phyloP scores from a whole-genome alignment of 108 stramenopile genomes.

The Poteriospumella lacustris region DNA sequence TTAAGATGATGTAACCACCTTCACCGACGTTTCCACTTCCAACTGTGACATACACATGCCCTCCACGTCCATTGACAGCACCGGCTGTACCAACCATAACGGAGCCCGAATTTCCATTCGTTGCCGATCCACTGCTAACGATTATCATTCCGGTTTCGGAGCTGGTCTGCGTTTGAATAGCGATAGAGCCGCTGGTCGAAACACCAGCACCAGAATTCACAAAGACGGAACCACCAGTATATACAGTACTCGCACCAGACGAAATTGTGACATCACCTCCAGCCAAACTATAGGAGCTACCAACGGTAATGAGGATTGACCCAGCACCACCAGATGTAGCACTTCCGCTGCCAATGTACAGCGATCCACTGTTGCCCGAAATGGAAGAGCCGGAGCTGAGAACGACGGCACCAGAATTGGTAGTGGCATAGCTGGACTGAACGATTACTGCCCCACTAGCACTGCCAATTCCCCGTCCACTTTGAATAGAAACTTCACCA shows the following conservation, averaged over 20 bases:
- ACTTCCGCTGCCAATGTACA: slow-evolving; percentile 2
- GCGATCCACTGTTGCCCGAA: slow-evolving; percentile 20
- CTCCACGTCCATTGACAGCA: not conserved
- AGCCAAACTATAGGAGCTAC: not conserved
- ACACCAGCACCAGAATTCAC: not conserved
- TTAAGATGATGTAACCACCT: slow-evolving; percentile 3
- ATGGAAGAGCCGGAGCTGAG: slow-evolving; percentile 22
- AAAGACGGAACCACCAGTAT: not conserved
- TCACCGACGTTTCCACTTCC: slow-evolving; percentile 8
- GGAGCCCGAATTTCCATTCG: not conserved
- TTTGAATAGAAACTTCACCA: slow-evolving; percentile 5
- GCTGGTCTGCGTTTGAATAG: not conserved
- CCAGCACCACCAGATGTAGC: slow-evolving; percentile 24
- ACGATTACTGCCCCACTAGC: slow-evolving; percentile 1
- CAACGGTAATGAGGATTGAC: not conserved
- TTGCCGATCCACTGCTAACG: slow-evolving; percentile 9
- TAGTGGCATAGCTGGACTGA: not conserved
- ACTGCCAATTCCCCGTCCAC: not conserved
- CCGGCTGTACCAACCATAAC: not conserved
- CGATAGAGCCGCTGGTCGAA: not conserved
- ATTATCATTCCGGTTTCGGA: not conserved
- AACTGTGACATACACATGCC: slow-evolving; percentile 5
- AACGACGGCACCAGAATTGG: not conserved
- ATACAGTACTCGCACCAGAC: not conserved
- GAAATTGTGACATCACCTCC: not conserved